Conservation (phyloP, 306 rosid species). For the Pterocarpus santalinus region DNA sequence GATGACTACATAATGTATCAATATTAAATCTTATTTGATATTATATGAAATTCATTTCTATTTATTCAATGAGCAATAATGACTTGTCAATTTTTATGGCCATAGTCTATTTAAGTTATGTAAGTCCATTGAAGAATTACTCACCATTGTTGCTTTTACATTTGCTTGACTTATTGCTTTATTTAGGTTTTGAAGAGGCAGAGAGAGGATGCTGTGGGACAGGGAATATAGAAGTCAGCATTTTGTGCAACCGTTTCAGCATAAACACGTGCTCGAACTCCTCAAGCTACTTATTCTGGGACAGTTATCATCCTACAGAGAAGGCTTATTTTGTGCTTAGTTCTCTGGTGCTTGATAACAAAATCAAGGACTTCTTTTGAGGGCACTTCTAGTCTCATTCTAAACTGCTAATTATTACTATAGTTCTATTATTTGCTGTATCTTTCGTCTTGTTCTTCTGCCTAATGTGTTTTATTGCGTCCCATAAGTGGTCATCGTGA, state of each 20-base stretch:
- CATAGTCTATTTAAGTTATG: neutral
- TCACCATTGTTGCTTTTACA: neutral
- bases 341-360: constrained; percentile 47
- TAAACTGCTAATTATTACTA: neutral
- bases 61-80: neutral
- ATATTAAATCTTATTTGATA: no score
- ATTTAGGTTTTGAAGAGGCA: constrained; percentile 67
- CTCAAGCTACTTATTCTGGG: constrained; percentile 74
- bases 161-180: neutral
- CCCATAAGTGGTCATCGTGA: neutral
- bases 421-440: neutral
- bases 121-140: neutral
- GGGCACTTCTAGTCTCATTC: neutral
- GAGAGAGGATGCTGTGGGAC: constrained; percentile 85
- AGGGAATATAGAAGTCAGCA: constrained; percentile 68
- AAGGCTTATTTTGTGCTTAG: constrained; percentile 54
- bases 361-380: constrained; percentile 60
- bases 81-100: neutral
- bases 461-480: neutral
- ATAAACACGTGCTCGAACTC: constrained; percentile 55
- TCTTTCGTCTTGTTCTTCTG: neutral
- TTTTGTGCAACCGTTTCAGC: constrained; percentile 62
- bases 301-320: constrained; percentile 78
- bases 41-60: neutral
- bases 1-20: no score